phyloP scores from a whole-genome alignment of 768 basidiomycete species.

The Goffeauzyma gilvescens region DNA sequence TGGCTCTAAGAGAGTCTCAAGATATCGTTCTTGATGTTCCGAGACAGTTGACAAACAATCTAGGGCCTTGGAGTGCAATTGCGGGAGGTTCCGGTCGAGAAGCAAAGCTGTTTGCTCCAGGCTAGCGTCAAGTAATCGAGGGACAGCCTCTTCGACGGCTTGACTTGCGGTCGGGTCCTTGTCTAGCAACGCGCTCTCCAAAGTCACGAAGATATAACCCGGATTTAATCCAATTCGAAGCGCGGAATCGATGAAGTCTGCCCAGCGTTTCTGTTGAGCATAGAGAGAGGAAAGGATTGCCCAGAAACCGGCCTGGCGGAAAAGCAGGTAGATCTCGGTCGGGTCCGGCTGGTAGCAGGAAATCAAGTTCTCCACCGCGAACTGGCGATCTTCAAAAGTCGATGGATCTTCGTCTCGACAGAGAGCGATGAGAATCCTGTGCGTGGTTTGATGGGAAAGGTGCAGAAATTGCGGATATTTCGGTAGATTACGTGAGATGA shows the following conservation, averaged over 20 bases:
- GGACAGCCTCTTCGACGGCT: constrained; percentile 47
- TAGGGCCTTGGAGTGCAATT: constrained; percentile 48
- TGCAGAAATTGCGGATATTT: constrained; percentile 73
- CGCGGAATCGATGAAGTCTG: constrained; percentile 51
- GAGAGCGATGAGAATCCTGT: constrained; percentile 58
- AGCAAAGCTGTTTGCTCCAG: constrained; percentile 52
- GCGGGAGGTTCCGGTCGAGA: constrained; percentile 49
- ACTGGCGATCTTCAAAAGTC: constrained; percentile 80
- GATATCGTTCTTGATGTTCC: constrained; percentile 51
- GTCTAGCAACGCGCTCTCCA: constrained; percentile 39
- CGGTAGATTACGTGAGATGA: constrained; percentile 85
- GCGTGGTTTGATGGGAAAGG: constrained; percentile 48
- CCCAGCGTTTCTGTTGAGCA: constrained; percentile 57
- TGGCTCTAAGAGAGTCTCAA: constrained; percentile 53
- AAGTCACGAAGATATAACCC: constrained; percentile 34
- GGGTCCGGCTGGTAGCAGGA: constrained; percentile 79
- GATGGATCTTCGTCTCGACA: constrained; percentile 53
- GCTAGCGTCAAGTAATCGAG: constrained; percentile 44
- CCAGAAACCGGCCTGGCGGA: constrained; percentile 71
- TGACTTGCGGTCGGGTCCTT: constrained; percentile 41
- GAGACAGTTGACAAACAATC: constrained; percentile 37
- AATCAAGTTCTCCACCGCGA: constrained; percentile 81
- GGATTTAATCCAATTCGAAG: constrained; percentile 33
- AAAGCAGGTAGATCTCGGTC: constrained; percentile 48
- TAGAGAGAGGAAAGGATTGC: constrained; percentile 71